These are phyloP conservation scores for Xenoacremonium recifei DNA, from an alignment of 2,329 filamentous ascomycete genomes.

Conservation along the genomic window DNA sequence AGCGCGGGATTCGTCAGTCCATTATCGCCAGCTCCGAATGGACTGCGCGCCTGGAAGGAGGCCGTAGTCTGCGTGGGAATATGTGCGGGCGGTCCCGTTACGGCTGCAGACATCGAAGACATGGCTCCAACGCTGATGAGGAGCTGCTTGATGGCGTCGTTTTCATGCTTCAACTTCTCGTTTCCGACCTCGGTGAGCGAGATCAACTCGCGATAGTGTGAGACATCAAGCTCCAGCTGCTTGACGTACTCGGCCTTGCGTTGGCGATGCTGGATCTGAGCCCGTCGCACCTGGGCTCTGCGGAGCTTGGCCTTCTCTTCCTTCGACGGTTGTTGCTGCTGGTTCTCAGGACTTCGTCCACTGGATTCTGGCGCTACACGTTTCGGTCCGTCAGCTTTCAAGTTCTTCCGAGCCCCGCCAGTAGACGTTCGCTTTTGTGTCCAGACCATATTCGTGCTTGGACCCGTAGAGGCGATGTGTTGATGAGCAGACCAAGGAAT, in stretches of 20 bases:
- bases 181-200: slow-evolving; percentile 40
- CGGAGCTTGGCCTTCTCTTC: slow-evolving; percentile 45
- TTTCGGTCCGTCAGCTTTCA: no score
- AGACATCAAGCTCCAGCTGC: slow-evolving; percentile 52
- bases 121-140: slow-evolving; percentile 28
- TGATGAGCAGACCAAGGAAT: no score
- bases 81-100: background rate
- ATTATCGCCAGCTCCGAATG: slow-evolving; percentile 6
- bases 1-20: background rate
- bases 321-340: slow-evolving; percentile 15
- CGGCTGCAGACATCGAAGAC: background rate
- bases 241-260: slow-evolving; percentile 56
- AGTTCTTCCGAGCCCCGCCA: no score
- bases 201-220: slow-evolving; percentile 47
- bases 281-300: slow-evolving; percentile 51
- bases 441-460: no score
- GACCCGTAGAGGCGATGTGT: no score
- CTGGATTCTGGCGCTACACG: slow-evolving; percentile 11
- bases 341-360: slow-evolving; percentile 1
- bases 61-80: background rate
- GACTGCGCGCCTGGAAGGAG: slow-evolving; percentile 3
- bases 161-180: slow-evolving; percentile 37
- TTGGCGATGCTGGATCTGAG: slow-evolving; percentile 55
- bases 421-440: no score
- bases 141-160: slow-evolving; percentile 39